Conservation (phyloP, 2,329 filamentous ascomycete species). For the Tothia fuscella region DNA sequence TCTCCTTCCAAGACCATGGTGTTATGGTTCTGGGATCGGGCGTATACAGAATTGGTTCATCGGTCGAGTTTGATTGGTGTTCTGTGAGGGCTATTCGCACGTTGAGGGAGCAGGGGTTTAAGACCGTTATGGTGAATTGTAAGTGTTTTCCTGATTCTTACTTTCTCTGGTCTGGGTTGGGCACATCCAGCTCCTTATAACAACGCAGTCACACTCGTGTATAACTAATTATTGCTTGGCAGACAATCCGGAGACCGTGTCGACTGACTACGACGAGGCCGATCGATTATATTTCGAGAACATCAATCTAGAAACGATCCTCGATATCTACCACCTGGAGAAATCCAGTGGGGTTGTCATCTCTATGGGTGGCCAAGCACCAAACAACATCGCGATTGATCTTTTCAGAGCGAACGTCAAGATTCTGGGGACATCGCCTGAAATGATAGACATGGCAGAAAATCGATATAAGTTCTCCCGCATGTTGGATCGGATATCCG, state of each 20-base stretch:
- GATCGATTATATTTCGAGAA: constrained; percentile 95
- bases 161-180: no score
- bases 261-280: constrained; percentile 87
- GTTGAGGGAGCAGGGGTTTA: constrained; percentile 68
- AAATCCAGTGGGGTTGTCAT: constrained; percentile 73
- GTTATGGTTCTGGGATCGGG: constrained; percentile 94
- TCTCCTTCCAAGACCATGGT: constrained; percentile 76
- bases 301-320: constrained; percentile 76
- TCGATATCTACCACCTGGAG: constrained; percentile 91
- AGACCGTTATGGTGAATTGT: constrained; percentile 87
- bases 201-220: not conserved
- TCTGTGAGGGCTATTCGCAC: constrained; percentile 90
- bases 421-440: constrained; percentile 87
- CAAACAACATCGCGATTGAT: constrained; percentile 92
- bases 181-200: not conserved
- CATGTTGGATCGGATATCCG: constrained; percentile 87
- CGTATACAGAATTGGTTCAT: constrained; percentile 94
- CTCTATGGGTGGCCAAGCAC: constrained; percentile 93
- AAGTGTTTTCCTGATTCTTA: constrained; percentile 8
- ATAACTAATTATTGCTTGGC: no score
- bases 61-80: constrained; percentile 98
- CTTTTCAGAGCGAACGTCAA: constrained; percentile 83
- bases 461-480: constrained; percentile 98
- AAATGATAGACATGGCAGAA: constrained; percentile 97
- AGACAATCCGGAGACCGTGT: constrained; percentile 81